Conservation (phyloP, 2,329 filamentous ascomycete genomes). For the Phialophora tarda region DNA sequence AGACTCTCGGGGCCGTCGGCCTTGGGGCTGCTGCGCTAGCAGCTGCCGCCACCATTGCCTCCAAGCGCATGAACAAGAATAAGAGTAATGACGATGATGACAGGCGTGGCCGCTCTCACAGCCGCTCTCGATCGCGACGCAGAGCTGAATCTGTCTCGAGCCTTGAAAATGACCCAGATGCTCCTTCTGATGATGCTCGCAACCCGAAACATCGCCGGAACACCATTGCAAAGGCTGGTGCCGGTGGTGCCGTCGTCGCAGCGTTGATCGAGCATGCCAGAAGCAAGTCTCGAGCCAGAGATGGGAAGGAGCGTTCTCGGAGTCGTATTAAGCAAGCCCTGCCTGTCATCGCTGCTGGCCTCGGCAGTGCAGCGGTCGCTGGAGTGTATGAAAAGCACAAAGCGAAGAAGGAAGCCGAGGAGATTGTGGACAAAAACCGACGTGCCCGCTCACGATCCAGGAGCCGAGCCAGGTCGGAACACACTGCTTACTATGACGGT, state of each 20-base stretch:
- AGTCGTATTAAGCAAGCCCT: conserved; percentile 63
- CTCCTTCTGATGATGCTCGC: conserved; percentile 44
- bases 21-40: conserved; percentile 64
- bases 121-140: conserved; percentile 43
- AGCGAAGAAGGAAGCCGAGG: conserved; percentile 57
- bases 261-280: conserved; percentile 64
- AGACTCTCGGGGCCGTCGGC: conserved; percentile 59
- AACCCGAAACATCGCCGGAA: conserved; percentile 60
- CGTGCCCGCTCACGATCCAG: conserved; percentile 51
- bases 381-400: conserved; percentile 68
- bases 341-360: conserved; percentile 65
- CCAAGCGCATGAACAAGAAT: conserved; percentile 57
- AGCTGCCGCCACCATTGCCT: conserved; percentile 63
- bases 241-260: conserved; percentile 66
- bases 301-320: conserved; percentile 58
- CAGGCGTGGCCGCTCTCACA: conserved; percentile 55
- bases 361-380: conserved; percentile 66
- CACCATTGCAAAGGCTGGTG: conserved; percentile 65
- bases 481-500: conserved; percentile 49
- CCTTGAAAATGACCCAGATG: conserved; percentile 36
- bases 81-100: conserved; percentile 49
- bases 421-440: conserved; percentile 43
- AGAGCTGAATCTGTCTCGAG: conserved; percentile 29
- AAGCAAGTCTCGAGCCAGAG: conserved; percentile 62
- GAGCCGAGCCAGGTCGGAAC: conserved; percentile 49